phyloP scores from a whole-genome alignment of 2,329 filamentous ascomycete genomes.

The Penicillium decumbens region DNA sequence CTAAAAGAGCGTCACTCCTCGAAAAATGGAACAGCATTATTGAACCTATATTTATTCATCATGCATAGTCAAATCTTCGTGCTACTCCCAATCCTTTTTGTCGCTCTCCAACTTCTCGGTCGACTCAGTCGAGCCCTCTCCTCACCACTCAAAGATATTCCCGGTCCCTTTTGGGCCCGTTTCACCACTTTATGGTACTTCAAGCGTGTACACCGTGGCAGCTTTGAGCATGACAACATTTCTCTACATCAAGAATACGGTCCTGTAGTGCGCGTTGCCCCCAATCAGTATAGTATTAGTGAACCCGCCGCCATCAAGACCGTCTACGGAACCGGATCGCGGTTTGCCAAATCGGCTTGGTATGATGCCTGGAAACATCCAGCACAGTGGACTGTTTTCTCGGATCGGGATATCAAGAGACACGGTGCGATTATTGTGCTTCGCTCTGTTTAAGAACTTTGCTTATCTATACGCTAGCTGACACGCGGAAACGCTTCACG shows the following conservation, averaged over 20 bases:
- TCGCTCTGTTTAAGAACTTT: background rate
- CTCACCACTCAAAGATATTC: conserved; percentile 40
- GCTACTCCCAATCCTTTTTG: conserved; percentile 10
- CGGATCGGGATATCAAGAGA: conserved; percentile 32
- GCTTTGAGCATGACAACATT: conserved; percentile 41
- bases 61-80: conserved; percentile 14
- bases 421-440: conserved; percentile 29
- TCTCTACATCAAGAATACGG: conserved; percentile 41
- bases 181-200: conserved; percentile 47
- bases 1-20: background rate
- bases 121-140: conserved; percentile 20
- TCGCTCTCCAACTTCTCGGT: conserved; percentile 13
- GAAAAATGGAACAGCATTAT: background rate
- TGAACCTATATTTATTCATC: background rate
- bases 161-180: conserved; percentile 45
- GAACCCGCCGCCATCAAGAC: conserved; percentile 40
- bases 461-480: conserved; percentile 21
- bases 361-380: conserved; percentile 35
- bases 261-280: conserved; percentile 46
- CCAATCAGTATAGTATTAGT: conserved; percentile 47
- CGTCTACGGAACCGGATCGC: conserved; percentile 42
- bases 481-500: conserved; percentile 40
- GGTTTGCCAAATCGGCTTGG: conserved; percentile 39
- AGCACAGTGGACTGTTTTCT: conserved; percentile 31
- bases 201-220: conserved; percentile 32